Percentiles rank a stretch among this genome's conserved stretches.
Conservation (phyloP, 2,329 filamentous ascomycete species). For the Chrysosporium queenslandicum region DNA sequence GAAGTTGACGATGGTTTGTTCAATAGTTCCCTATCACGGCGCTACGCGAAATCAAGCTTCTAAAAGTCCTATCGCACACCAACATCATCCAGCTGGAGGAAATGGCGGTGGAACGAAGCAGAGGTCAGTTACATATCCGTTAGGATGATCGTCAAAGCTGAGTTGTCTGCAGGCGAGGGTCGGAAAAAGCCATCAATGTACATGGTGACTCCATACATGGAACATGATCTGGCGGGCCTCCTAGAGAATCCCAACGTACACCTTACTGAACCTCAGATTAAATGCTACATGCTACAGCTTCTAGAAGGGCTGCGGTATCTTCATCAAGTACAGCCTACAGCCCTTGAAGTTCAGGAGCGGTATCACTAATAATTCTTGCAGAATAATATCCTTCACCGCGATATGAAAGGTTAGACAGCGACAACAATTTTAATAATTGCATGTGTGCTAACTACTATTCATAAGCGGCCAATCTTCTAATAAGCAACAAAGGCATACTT, state of each 20-base stretch:
- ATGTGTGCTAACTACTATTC: constrained; percentile 6
- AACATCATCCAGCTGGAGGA: constrained; percentile 84
- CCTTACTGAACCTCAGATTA: constrained; percentile 84
- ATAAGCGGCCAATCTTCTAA: constrained; percentile 82
- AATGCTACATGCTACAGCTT: constrained; percentile 93
- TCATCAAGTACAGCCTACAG: constrained; percentile 51
- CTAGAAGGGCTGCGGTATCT: constrained; percentile 83
- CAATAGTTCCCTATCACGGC: constrained; percentile 87
- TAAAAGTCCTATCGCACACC: constrained; percentile 85
- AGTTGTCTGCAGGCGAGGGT: constrained; percentile 51
- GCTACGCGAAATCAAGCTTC: constrained; percentile 89
- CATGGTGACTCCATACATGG: constrained; percentile 99
- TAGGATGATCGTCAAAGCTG: constrained; percentile 18
- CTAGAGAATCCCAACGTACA: constrained; percentile 87
- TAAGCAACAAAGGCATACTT: constrained; percentile 84
- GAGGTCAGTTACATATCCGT: constrained; percentile 36
- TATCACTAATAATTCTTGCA: constrained; percentile 20
- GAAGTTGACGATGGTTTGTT: constrained; percentile 1
- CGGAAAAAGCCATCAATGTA: constrained; percentile 76
- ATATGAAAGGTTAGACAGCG: constrained; percentile 63
- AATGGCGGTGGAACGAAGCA: constrained; percentile 80
- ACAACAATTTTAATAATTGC: too few species aligned
- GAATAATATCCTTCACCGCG: constrained; percentile 79
- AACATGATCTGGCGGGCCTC: constrained; percentile 93
- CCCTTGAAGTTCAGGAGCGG: not conserved